Base-by-base conservation (phyloP, 257 asterid genomes). In the Solanum sparsipilum region DNA sequence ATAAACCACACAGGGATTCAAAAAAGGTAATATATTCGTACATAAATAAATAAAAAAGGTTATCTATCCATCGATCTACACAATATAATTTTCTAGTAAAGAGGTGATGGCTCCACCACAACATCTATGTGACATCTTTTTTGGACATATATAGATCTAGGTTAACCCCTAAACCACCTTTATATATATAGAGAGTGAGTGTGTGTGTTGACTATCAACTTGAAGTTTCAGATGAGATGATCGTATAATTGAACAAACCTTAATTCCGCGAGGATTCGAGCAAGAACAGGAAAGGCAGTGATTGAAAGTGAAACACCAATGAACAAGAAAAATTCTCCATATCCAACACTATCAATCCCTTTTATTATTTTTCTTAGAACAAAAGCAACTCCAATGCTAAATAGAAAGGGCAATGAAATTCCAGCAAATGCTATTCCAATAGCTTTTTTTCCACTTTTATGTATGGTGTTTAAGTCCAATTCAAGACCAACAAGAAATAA, bases 201-300 rank as follows among this genome's bases (percentile, higher is more conserved):
- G 4, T 16, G 9, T 13, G 18, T 13, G 60, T 5, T n/a, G 12
- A 21, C 3, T 9, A 63, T 23, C 71, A 63, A 9, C 31, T 63
- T 31, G 9, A 31, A 2, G 0, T 73, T 34, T 10, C 4, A 75
- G 7, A 23, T 38, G 12, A 21, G 34, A 75, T 25, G 15, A 41
- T 78, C 5, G 5, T 4, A n/a, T 18, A 76, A 13, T 76, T 6
- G 34, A 76, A 76, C n/a, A 12, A 12, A 78, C 84, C 84, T 93
- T 23, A 94, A 90, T 92, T 95, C 96, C 1, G 98, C 96, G 1
- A 95, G 87, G 7, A 95, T 91, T 7, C 96, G 92, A 0, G 98
- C 98, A 10, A 92, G 94, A 4, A 94, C 97, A 3, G 97, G 97
- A 41, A 94, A 93, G 44, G 95, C 97, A 0, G 97, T 94, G 89